Percentiles rank a stretch among this genome's conserved stretches.
Conservation (phyloP, 352 stramenopile genomes). For the Elongisporangium anandrum region DNA sequence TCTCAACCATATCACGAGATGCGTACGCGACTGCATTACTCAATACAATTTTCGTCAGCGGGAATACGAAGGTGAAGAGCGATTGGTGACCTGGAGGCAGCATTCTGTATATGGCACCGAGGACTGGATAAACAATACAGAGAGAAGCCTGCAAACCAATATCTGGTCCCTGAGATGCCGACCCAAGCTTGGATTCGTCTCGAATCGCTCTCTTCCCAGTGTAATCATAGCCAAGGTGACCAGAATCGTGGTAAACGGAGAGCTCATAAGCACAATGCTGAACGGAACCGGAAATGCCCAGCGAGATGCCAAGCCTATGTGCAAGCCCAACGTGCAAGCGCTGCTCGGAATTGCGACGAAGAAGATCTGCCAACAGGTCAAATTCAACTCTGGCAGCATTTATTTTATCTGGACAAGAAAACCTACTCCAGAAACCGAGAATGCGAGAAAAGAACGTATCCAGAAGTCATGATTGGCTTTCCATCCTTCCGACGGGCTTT, state of each 20-base stretch:
- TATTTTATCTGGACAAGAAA: too few relatives aligned
- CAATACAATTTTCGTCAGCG: slow-evolving; percentile 16
- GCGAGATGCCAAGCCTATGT: slow-evolving; percentile 2
- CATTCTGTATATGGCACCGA: not conserved
- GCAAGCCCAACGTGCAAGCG: too few relatives aligned
- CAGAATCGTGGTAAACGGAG: too few relatives aligned
- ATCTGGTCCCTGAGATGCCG: slow-evolving; percentile 5
- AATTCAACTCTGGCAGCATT: too few relatives aligned
- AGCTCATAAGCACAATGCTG: too few relatives aligned
- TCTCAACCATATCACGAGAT: too few relatives aligned
- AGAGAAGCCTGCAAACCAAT: slow-evolving; percentile 10
- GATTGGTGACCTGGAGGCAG: not conserved
- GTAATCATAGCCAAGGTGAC: too few relatives aligned
- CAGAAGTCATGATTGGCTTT: slow-evolving; percentile 17
- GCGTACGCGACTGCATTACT: slow-evolving; percentile 16
- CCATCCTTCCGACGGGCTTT: slow-evolving; percentile 12
- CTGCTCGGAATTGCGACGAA: not conserved
- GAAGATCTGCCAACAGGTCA: too few relatives aligned
- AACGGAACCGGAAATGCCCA: slow-evolving; percentile 21
- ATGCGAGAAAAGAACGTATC: slow-evolving; percentile 7
- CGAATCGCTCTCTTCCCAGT: too few relatives aligned
- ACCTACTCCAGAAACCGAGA: not conserved
- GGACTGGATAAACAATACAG: slow-evolving; percentile 14
- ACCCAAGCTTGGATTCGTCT: too few relatives aligned
- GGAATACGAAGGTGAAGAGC: slow-evolving; percentile 17